These are phyloP conservation scores for Wickerhamiella cacticola DNA, from an alignment of 805 yeast species.

Conservation along the genomic window DNA sequence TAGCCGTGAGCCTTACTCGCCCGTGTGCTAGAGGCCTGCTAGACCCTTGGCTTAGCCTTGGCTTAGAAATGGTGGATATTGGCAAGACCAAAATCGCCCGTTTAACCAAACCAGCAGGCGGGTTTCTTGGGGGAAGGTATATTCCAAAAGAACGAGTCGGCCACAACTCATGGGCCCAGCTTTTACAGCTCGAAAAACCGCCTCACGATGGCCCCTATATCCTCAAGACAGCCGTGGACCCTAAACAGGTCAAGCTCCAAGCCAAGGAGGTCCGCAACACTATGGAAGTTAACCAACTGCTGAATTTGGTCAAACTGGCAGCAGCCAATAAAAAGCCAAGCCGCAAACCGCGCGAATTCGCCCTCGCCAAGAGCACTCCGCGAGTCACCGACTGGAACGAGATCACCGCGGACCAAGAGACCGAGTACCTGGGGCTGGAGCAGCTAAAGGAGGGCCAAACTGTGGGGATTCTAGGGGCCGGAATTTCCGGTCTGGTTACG, in stretches of 20 bases:
- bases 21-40: neutral
- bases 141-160: conserved; percentile 18
- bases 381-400: conserved; percentile 21
- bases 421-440: conserved; percentile 23
- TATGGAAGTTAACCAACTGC: conserved; percentile 14
- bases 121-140: conserved; percentile 19
- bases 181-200: conserved; percentile 19
- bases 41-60: neutral
- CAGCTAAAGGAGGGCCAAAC: conserved; percentile 26
- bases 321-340: conserved; percentile 7
- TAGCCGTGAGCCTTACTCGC: too few species aligned
- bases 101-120: conserved; percentile 17
- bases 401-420: conserved; percentile 24
- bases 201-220: conserved; percentile 21
- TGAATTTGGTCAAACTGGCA: conserved; percentile 16
- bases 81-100: conserved; percentile 17
- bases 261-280: conserved; percentile 14
- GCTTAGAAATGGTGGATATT: conserved; percentile 11
- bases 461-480: conserved; percentile 76
- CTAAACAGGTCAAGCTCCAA: neutral
- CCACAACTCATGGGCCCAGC: conserved; percentile 19
- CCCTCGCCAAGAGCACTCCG: conserved; percentile 5
- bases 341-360: neutral
- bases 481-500: conserved; percentile 67
- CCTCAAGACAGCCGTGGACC: conserved; percentile 13